Percentiles rank a stretch among this genome's conserved stretches.
Evolutionary conservation across 176 grass and related monocot genomes (phyloP).

Genomic region (Phragmites australis): DNA sequence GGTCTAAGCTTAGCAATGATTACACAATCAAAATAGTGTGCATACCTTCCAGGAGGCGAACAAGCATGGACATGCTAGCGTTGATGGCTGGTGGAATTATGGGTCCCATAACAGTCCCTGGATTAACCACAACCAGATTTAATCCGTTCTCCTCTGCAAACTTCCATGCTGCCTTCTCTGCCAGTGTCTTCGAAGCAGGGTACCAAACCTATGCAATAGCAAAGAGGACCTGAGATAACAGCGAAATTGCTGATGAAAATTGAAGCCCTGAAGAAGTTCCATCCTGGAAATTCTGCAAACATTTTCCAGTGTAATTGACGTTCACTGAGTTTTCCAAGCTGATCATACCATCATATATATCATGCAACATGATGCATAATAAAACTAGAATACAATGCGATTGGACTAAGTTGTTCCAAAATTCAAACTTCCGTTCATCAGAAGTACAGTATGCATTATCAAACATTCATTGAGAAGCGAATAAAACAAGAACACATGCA

Average conservation of each 20-base stretch:
- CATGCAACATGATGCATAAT: too few species aligned
- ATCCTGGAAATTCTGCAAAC: too few species aligned
- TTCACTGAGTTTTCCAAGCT: neutral
- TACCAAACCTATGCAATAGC: slow-evolving; percentile 73
- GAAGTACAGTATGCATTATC: neutral
- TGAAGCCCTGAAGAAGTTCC: too few species aligned
- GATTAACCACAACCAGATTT: slow-evolving; percentile 79
- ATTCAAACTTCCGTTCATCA: neutral
- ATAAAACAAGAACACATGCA: neutral
- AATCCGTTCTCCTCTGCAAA: slow-evolving; percentile 82
- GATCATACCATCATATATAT: neutral
- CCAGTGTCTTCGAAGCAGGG: slow-evolving; percentile 78
- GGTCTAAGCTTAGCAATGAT: neutral
- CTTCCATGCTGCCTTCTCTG: slow-evolving; percentile 88
- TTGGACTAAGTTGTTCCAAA: neutral
- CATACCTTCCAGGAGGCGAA: slow-evolving; percentile 59
- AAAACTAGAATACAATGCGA: too few species aligned
- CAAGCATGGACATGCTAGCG: slow-evolving; percentile 75
- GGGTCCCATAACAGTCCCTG: slow-evolving; percentile 71
- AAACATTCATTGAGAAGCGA: neutral
- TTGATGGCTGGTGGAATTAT: slow-evolving; percentile 74
- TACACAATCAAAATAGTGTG: too few species aligned
- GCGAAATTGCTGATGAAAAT: neutral
- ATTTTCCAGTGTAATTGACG: neutral
- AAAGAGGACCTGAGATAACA: neutral